Base-by-base conservation (phyloP, 2,329 filamentous ascomycete genomes). In the Nemania diffusa region DNA sequence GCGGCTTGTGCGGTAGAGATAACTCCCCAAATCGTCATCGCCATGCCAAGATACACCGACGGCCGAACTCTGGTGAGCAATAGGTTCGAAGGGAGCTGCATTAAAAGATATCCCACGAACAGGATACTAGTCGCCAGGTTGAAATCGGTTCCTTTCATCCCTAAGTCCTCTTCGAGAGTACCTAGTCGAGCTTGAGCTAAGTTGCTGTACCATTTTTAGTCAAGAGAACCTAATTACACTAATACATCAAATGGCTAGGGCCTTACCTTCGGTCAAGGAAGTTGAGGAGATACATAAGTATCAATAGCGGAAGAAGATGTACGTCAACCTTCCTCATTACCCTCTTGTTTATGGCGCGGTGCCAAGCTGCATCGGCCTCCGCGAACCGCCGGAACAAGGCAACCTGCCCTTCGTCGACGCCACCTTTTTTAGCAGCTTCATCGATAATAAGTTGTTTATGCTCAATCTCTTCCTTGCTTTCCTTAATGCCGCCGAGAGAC, bases 1-100 rank as follows among this genome's bases (percentile, higher is more conserved):
- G 82, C 82, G 0, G 84, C 82, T 27, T 85, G 86, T n/a, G 83
- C 80, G 0, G 80, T 81, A 50, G 76, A 78, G 11, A 78, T 77
- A 8, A 69, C 62, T 3, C 76, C 76, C 75, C 76, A 78, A 15
- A 78, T 73, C 0, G 81, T 78, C 73, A 85, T 85, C 0, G 82
- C 82, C 0, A 77, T 75, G 0, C 84, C 81, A 1, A 90, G 80
- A 67, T 88, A 89, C 0, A 85, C 63, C 1, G 84, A 85, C 0
- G 87, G 87, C 9, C 82, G 80, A 32, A 87, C 77, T 2, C 84
- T 79, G 0, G 86, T 88, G 2, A 90, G 77, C 0, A 87, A 72
- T 64, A 90, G 79, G 67, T 90, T 90, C 0, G 86, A 88, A 0
- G 88, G 88, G 0, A 90, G 77, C 73, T 90, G 87, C 83, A 89